A percentile compares a stretch with the other conserved stretches of the same genome.
These are phyloP conservation scores for Hydnomerulius pinastri DNA, from an alignment of 768 basidiomycete species.

Conservation along the genomic window DNA sequence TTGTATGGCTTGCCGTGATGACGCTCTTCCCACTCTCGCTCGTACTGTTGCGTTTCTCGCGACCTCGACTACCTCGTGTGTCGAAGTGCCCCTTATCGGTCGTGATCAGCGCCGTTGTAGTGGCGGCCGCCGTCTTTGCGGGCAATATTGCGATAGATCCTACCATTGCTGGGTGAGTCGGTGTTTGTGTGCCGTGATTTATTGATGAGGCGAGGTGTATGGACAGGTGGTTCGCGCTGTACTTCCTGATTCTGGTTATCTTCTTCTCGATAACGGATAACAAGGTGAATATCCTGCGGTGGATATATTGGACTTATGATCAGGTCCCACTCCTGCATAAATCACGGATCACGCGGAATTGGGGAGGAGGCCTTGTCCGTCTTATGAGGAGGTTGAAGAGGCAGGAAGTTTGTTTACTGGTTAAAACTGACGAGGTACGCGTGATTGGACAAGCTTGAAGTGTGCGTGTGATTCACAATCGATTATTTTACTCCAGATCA, in stretches of 20 bases:
- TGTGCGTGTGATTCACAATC: not conserved
- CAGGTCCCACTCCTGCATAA: conserved; percentile 53
- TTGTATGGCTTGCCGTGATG: conserved; percentile 70
- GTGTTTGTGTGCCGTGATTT: not conserved
- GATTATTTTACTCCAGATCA: conserved; percentile 48
- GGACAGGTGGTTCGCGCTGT: conserved; percentile 61
- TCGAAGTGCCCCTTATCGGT: conserved; percentile 40
- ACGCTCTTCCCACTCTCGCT: conserved; percentile 61
- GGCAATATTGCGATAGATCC: conserved; percentile 66
- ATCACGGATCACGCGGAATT: conserved; percentile 37
- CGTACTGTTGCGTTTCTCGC: conserved; percentile 63
- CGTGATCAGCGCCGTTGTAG: conserved; percentile 43
- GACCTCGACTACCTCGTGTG: conserved; percentile 54
- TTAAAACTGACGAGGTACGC: conserved; percentile 67
- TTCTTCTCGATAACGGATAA: conserved; percentile 54
- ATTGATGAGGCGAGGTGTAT: not conserved
- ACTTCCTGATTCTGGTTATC: conserved; percentile 51
- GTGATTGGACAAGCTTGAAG: too few relatives aligned
- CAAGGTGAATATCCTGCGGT: conserved; percentile 54
- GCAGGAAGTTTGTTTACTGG: conserved; percentile 61
- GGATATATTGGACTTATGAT: conserved; percentile 64
- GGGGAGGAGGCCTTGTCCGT: conserved; percentile 45
- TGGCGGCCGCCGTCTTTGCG: conserved; percentile 47
- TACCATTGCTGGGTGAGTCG: conserved; percentile 51
- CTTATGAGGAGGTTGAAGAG: conserved; percentile 48